phyloP scores from a whole-genome alignment of 805 yeast genomes.

The Nakazawaea wickerhamii region DNA sequence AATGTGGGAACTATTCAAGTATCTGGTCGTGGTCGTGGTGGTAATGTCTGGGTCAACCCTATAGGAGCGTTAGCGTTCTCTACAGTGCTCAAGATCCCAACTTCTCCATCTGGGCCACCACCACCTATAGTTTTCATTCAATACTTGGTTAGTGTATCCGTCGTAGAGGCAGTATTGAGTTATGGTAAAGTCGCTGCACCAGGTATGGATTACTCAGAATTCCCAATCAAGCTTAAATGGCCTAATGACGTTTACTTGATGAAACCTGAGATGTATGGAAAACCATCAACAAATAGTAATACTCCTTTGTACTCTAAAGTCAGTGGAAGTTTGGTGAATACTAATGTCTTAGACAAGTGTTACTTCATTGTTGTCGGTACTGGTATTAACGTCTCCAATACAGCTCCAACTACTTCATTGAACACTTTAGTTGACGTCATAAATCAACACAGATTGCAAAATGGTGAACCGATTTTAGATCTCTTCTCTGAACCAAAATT shows the following conservation, averaged over 20 bases:
- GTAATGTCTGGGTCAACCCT: slow-evolving; percentile 94
- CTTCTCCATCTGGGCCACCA: slow-evolving; percentile 33
- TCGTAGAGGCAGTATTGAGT: slow-evolving; percentile 66
- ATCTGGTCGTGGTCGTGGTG: slow-evolving; percentile 91
- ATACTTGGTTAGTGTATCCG: slow-evolving; percentile 77
- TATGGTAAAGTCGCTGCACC: slow-evolving; percentile 34
- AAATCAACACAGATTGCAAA: slow-evolving; percentile 43
- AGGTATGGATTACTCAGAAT: slow-evolving; percentile 45
- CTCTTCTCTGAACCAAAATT: slow-evolving; percentile 38
- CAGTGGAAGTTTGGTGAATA: slow-evolving; percentile 80
- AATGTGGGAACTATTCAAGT: slow-evolving; percentile 78
- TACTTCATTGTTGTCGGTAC: slow-evolving; percentile 77
- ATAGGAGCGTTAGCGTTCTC: slow-evolving; percentile 86
- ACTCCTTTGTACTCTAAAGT: slow-evolving; percentile 71
- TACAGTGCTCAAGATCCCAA: slow-evolving; percentile 55
- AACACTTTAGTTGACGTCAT: slow-evolving; percentile 61
- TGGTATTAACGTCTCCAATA: slow-evolving; percentile 78
- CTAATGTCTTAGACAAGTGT: slow-evolving; percentile 54
- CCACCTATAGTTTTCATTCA: slow-evolving; percentile 79
- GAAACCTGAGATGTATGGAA: slow-evolving; percentile 52
- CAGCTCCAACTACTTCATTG: slow-evolving; percentile 90
- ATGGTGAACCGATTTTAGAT: slow-evolving; percentile 29
- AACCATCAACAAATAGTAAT: slow-evolving; percentile 28
- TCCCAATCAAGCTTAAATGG: slow-evolving; percentile 89
- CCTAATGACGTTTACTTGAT: slow-evolving; percentile 87